A percentile compares a stretch with the other conserved stretches of the same genome.
phyloP scores from a whole-genome alignment of 257 asterid species.

The Solanum appendiculatum region DNA sequence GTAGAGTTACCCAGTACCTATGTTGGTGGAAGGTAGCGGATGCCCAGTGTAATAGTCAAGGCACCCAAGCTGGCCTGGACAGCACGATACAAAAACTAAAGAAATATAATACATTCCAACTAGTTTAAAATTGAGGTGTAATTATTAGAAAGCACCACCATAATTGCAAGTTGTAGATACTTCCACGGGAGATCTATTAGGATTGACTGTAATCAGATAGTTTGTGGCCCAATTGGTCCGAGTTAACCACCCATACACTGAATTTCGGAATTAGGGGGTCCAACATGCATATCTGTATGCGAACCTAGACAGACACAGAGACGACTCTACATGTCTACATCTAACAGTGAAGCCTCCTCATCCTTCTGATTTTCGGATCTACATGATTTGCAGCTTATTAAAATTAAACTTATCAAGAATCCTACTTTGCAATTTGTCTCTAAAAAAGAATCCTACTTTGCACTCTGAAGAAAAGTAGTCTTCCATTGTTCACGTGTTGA shows the following conservation, averaged over 20 bases:
- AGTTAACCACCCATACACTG: neutral
- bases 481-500: neutral
- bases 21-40: neutral
- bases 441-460: neutral
- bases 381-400: neutral
- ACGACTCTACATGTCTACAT: neutral
- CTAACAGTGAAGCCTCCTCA: neutral
- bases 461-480: neutral
- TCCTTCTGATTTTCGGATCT: neutral
- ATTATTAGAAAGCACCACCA: neutral
- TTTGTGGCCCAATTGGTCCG: neutral
- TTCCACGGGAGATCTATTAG: neutral
- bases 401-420: neutral
- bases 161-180: neutral
- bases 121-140: neutral
- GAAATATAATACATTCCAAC: neutral
- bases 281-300: neutral
- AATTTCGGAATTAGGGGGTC: neutral
- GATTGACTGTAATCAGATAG: neutral
- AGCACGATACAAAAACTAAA: neutral
- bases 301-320: neutral
- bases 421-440: neutral
- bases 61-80: neutral
- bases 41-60: neutral
- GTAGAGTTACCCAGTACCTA: neutral